phyloP scores from a whole-genome alignment of 2,329 filamentous ascomycete genomes.

The Aureobasidium mangrovei region DNA sequence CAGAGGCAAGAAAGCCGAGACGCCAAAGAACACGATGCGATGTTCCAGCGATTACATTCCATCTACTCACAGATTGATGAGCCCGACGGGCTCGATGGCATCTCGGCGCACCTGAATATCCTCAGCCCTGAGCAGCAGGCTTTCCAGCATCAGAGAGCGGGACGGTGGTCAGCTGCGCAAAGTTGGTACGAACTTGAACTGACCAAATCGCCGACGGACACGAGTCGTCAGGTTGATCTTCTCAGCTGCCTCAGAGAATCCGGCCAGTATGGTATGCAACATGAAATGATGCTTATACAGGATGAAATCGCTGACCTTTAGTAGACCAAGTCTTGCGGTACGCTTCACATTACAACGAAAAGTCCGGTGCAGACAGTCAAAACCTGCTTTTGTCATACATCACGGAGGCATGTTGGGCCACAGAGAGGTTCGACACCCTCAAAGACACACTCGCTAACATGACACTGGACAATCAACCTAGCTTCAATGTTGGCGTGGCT shows the following conservation, averaged over 20 bases:
- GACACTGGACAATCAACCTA: conserved; percentile 42
- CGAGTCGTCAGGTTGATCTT: conserved; percentile 72
- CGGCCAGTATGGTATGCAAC: conserved; percentile 52
- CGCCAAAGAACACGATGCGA: conserved; percentile 39
- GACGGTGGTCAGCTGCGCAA: conserved; percentile 87
- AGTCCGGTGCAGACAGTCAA: conserved; percentile 26
- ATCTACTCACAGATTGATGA: conserved; percentile 98
- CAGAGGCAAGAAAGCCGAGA: conserved; percentile 38
- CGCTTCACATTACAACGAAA: conserved; percentile 27
- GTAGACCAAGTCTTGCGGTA: conserved; percentile 14
- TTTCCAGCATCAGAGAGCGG: conserved; percentile 83
- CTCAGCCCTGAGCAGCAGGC: conserved; percentile 92
- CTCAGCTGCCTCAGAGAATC: conserved; percentile 86
- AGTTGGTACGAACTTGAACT: conserved; percentile 95
- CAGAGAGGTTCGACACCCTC: conserved; percentile 69
- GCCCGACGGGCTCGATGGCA: conserved; percentile 89
- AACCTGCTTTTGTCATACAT: conserved; percentile 65
- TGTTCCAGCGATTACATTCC: conserved; percentile 73
- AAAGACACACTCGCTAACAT: conserved; percentile 48
- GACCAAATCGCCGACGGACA: conserved; percentile 54
- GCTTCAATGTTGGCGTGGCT: conserved; percentile 80
- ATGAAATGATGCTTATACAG: too few species aligned
- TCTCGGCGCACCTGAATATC: conserved; percentile 76
- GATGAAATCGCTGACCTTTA: too few species aligned
- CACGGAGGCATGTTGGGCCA: conserved; percentile 86